These are phyloP conservation scores for Oryza australiensis DNA, from an alignment of 176 grass and related monocot genomes.

Conservation along the genomic window DNA sequence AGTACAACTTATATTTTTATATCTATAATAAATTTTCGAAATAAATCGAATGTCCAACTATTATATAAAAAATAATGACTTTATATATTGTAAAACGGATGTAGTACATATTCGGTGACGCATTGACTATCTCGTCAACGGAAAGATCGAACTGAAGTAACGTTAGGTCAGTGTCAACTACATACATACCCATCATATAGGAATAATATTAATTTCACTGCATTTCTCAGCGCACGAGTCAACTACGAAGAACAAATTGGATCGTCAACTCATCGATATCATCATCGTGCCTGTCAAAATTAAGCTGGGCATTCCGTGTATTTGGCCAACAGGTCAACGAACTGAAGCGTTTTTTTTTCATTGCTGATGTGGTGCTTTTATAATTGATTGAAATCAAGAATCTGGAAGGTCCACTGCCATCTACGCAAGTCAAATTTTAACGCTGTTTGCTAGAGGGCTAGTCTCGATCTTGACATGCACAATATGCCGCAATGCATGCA, in stretches of 20 bases:
- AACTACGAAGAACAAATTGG: neutral
- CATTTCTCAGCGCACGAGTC: neutral
- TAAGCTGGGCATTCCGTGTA: neutral
- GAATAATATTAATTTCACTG: neutral
- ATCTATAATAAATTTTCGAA: too few species aligned
- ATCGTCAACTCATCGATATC: neutral
- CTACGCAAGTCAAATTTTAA: neutral
- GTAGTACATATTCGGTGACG: too few species aligned
- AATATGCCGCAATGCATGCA: too few species aligned
- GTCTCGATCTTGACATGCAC: neutral
- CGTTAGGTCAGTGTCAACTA: neutral
- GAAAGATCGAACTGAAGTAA: neutral
- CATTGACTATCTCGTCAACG: neutral
- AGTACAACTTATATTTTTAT: too few species aligned
- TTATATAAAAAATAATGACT: too few species aligned
- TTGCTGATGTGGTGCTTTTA: neutral
- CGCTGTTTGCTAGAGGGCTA: neutral
- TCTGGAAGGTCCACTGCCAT: neutral
- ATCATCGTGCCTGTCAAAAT: neutral
- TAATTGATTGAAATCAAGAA: neutral
- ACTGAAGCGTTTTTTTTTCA: neutral
- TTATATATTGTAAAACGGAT: too few species aligned
- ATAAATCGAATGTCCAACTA: too few species aligned
- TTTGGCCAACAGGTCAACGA: neutral
- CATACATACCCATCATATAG: neutral